phyloP scores from a whole-genome alignment of 371 early-diverging fungal genomes.

The Mucor lusitanicus region DNA sequence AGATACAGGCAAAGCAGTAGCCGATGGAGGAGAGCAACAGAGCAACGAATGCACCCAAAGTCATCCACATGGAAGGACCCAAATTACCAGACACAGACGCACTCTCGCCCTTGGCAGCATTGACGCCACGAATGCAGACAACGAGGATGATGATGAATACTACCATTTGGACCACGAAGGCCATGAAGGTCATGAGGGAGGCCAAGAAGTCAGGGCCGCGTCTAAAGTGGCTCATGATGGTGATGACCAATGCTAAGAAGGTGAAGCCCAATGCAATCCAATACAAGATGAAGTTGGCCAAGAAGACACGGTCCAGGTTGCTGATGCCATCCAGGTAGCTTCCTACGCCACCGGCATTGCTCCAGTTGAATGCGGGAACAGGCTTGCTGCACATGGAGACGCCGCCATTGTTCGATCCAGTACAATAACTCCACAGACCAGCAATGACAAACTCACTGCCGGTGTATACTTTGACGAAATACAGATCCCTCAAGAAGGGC shows the following conservation, averaged over 20 bases:
- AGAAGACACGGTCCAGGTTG: conserved; percentile 22
- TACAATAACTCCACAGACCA: conserved; percentile 50
- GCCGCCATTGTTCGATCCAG: conserved; percentile 3
- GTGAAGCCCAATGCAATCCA: conserved; percentile 46
- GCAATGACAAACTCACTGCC: conserved; percentile 25
- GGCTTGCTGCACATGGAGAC: conserved; percentile 35
- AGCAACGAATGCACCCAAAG: conserved; percentile 30
- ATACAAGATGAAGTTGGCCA: conserved; percentile 45
- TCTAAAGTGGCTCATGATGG: conserved; percentile 36
- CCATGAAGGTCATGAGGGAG: conserved; percentile 28
- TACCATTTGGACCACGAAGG: conserved; percentile 20
- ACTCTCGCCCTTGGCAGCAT: conserved; percentile 25
- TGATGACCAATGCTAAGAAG: conserved; percentile 36
- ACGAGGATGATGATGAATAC: conserved; percentile 29
- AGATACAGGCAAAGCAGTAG: conserved; percentile 27
- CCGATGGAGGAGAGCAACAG: conserved; percentile 24
- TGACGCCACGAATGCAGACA: conserved; percentile 38
- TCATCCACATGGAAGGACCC: conserved; percentile 37
- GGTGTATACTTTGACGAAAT: conserved; percentile 34
- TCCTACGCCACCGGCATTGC: conserved; percentile 11
- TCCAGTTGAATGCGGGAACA: conserved; percentile 45
- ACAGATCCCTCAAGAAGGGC: conserved; percentile 40
- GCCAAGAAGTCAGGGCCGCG: conserved; percentile 35
- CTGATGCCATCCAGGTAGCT: conserved; percentile 7
- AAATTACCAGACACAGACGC: conserved; percentile 28